Conservation (phyloP, 805 yeast species). For the Kodamaea fukazawae region DNA sequence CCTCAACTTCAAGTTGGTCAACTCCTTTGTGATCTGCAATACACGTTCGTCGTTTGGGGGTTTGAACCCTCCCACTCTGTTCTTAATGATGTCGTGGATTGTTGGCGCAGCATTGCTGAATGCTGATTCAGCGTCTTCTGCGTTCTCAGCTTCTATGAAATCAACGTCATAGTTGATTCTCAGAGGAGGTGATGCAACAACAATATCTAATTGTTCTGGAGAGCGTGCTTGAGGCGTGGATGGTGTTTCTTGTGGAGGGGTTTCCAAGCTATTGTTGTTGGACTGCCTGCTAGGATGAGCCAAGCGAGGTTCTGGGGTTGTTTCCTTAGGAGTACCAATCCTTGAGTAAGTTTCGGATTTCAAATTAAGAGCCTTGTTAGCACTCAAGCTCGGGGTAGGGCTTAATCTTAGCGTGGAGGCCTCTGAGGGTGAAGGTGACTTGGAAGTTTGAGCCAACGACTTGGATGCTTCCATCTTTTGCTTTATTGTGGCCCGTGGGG, state of each 20-base stretch:
- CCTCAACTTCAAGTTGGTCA: constrained; percentile 10
- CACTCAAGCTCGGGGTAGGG: too few species aligned
- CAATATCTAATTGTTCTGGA: constrained; percentile 16
- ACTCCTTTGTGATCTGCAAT: constrained; percentile 6
- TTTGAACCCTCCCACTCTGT: constrained; percentile 8
- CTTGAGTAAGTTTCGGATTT: too few species aligned
- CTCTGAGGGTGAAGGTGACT: too few species aligned
- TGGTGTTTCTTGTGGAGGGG: neutral
- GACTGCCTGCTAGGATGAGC: too few species aligned
- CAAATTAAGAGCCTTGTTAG: too few species aligned
- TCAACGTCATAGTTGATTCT: constrained; percentile 39
- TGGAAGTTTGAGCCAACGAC: too few species aligned
- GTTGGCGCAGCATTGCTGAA: constrained; percentile 11
- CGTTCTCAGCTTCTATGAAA: constrained; percentile 30
- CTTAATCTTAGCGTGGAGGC: too few species aligned
- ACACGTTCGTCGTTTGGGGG: constrained; percentile 8
- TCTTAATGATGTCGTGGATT: constrained; percentile 11
- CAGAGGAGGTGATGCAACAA: constrained; percentile 38
- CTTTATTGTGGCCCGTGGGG: constrained; percentile 3
- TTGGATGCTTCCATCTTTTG: neutral
- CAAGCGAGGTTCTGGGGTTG: too few species aligned
- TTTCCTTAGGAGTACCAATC: too few species aligned
- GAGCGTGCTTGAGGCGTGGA: neutral
- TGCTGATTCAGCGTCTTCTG: constrained; percentile 8
- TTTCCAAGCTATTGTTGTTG: too few species aligned